Evolutionary conservation across 257 asterid genomes (phyloP), one percentile per base, ranked within the genome.

Genomic region (Primulina huaijiensis): DNA sequence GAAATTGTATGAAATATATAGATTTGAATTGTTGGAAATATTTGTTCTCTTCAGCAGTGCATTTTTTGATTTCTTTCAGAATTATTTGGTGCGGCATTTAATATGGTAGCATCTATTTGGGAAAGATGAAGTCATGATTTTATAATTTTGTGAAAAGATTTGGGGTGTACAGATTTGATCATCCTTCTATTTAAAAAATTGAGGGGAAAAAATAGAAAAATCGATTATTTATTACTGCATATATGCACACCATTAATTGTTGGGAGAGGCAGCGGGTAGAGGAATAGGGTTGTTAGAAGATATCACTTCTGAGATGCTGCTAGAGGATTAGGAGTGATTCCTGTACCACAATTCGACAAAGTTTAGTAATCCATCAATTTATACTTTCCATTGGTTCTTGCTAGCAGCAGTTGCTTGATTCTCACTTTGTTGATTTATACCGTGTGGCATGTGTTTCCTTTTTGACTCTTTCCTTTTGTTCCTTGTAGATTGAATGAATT

Each of bases 401-500:
- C 53, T 60, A 20, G 62, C 64, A 16, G 58, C 23, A 34, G 35
- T 17, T 71, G 12, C 20, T 25, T 58, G 17, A 19, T 53, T 50
- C 27, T 68, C 55, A 27, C 29, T 46, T n/a, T 56, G 43, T 65
- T 50, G 57, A 64, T 63, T 38, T 38, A 64, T 55, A 50, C 21
- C 30, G 33, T 58, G 67, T 60, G 30, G 34, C 52, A 46, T 60
- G 63, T 62, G 46, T 25, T 59, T 38, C 64, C 64, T 27, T 19
- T 63, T 30, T 60, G 64, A 19, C 25, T 72, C 35, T 43, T 50
- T 14, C 53, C 68, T 12, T 35, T 19, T 68, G 65, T 67, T 72
- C 40, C 52, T 9, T 23, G 7, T 52, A 30, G 60, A 55, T 68
- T 37, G 46, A 55, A 62, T 69, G 16, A 62, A 10, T 60, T 59